Conservation (phyloP, 2,329 filamentous ascomycete species). For the Pseudohalonectria lignicola region DNA sequence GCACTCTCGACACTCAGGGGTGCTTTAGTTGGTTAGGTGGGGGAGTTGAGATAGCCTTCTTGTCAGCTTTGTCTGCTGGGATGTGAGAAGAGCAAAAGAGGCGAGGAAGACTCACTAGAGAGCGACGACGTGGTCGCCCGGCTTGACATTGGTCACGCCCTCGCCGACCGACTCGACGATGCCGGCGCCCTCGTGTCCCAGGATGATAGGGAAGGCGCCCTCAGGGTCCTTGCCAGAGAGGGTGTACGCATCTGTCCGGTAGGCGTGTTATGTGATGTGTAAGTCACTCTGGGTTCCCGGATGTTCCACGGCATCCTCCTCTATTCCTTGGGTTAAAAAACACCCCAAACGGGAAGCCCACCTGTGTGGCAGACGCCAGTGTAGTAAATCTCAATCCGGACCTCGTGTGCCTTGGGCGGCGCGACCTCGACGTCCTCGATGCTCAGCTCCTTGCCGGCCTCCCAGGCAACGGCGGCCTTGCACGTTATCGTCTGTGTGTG, state of each 20-base stretch:
- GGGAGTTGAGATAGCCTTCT: too few species aligned
- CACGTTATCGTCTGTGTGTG: slow-evolving; percentile 81
- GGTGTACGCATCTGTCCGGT: slow-evolving; percentile 86
- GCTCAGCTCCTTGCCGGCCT: slow-evolving; percentile 77
- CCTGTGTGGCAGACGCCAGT: slow-evolving; percentile 98
- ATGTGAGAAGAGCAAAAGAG: not conserved
- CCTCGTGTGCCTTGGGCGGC: slow-evolving; percentile 83
- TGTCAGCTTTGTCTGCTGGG: too few species aligned
- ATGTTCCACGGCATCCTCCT: too few species aligned
- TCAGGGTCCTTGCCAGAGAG: slow-evolving; percentile 95
- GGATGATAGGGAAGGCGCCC: slow-evolving; percentile 80
- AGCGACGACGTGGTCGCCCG: slow-evolving; percentile 79
- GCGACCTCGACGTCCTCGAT: slow-evolving; percentile 90
- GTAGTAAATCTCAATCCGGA: slow-evolving; percentile 94
- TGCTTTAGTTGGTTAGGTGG: too few species aligned
- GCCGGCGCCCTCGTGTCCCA: slow-evolving; percentile 85
- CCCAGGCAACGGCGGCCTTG: slow-evolving; percentile 97
- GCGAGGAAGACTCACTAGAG: slow-evolving; percentile 54
- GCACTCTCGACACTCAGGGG: slow-evolving; percentile 93
- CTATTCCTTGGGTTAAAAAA: too few species aligned
- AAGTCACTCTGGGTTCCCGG: not conserved
- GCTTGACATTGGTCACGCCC: slow-evolving; percentile 86
- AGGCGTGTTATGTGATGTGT: not conserved
- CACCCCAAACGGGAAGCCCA: too few species aligned
- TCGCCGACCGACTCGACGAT: slow-evolving; percentile 87